Base-by-base conservation (phyloP, 2,329 filamentous ascomycete species). In the Nigrospora oryzae region DNA sequence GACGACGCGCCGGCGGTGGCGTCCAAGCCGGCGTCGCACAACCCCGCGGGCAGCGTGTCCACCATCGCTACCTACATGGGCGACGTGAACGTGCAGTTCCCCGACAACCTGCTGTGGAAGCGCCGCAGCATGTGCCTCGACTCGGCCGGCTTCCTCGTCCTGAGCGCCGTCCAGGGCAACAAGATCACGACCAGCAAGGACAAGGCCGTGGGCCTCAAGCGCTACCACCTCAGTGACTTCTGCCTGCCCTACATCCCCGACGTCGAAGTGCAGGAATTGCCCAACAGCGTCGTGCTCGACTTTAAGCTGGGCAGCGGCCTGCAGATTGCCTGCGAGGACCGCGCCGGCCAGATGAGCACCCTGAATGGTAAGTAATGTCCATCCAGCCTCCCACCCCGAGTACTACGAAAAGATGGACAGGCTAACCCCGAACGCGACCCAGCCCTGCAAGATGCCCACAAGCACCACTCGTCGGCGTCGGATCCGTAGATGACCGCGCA, bases 11-110 rank as follows among this genome's bases (percentile, higher is more conserved):
- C 54, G 32, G 58, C 57, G 13, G 49, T 55, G 46, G 53, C 48
- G 39, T 49, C 46, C 30, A 45, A 49, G 46, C 19, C 43, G 8
- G 28, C 31, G 15, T 32, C 33, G 5, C 36, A 30, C 14, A 28
- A 38, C 38, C 53, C 58, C 40, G 43, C 56, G 35, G n/a, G n/a
- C 35, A n/a, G 35, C 35, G 35, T 36, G 35, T 38, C 36, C 4
- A 35, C 33, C 23, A 68, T 81, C 43, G 73, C 83, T 23, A 73
- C 87, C 4, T 82, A 84, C 49, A 77, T 95, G 63, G 89, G 90
- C 40, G 88, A 96, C 57, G 84, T 98, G 51, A 97, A 98, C 56
- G 87, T 97, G 11, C 93, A 98, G 62, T 96, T 98, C 61, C 93
- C 93, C 0, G 91, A 97, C 60, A 95, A 89, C 44, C 74, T 98